These are phyloP conservation scores for Colletotrichum cereale DNA, from an alignment of 2,329 filamentous ascomycete species.

Conservation along the genomic window DNA sequence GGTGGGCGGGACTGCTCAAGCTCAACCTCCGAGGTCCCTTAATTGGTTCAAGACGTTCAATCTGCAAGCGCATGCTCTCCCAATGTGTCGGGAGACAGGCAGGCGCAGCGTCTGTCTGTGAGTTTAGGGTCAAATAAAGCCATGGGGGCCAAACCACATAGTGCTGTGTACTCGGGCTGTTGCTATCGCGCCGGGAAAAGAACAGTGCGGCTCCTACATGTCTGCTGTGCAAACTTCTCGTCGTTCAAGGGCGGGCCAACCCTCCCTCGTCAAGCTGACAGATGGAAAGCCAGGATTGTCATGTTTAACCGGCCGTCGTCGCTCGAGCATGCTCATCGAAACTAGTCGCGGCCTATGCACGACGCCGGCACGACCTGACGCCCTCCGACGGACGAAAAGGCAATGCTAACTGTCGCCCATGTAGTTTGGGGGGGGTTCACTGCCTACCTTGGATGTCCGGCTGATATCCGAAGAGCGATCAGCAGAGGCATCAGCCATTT, in stretches of 20 bases:
- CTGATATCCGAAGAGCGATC: background rate
- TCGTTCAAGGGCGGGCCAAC: background rate
- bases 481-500: background rate
- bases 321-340: background rate
- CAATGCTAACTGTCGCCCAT: background rate
- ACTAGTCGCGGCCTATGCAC: background rate
- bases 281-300: conserved; percentile 24
- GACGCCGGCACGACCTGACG: conserved; percentile 7
- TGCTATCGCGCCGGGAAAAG: background rate
- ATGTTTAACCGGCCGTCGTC: conserved; percentile 1
- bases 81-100: background rate
- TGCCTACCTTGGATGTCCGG: background rate
- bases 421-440: background rate
- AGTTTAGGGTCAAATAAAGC: background rate
- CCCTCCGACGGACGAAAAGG: background rate
- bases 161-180: background rate
- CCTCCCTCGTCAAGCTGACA: conserved; percentile 16
- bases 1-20: background rate
- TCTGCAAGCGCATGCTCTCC: background rate
- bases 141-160: too few relatives aligned
- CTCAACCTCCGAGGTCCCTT: background rate
- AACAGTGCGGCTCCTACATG: background rate
- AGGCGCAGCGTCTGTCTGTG: conserved; percentile 1
- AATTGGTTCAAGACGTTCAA: background rate
- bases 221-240: background rate